Evolutionary conservation across 306 rosid species (phyloP), one percentile per base, ranked within the genome.

Genomic region (Prunus fruticosa): DNA sequence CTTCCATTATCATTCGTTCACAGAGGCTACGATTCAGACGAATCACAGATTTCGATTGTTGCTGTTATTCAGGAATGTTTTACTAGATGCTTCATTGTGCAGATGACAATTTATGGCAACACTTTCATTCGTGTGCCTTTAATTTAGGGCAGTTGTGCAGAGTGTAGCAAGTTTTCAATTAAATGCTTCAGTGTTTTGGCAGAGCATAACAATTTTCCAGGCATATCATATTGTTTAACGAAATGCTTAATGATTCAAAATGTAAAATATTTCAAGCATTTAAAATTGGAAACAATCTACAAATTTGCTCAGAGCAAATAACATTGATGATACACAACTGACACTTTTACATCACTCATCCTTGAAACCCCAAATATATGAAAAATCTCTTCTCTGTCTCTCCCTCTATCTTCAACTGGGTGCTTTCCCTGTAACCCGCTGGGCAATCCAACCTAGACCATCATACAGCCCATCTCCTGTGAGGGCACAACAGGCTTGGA

Each of bases 401-500:
- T 27, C 73, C 4, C 27, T 25, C 66, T 56, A 20, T 25, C 11
- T 65, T 92, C 84, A 92, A 69, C 85, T 80, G 2, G 92, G 73
- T 14, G 93, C 86, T 82, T 96, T 96, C 71, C 98, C 97, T 0
- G 96, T 84, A 30, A 92, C 98, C 22, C 73, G 90, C 79, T 82
- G 85, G 45, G 99, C 99, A 56, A 96, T 85, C 99, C 99, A 96
- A 41, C 99, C 98, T 8, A 96, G 91, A 72, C 99, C 99, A 6
- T 96, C 97, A 27, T 96, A 89, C 51, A 96, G 77, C 25, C 99
- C 99, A 10, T 92, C 99, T 11, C 98, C 99, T 0, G 97, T 84
- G 83, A 96, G 93, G 85, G 99, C 99, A 73, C 87, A 85, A 82
- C 98, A 96, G 71, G 99, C 99, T 80, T 96, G 99, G 72, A 96